Evolutionary conservation across 345 rosid genomes (phyloP), one percentile per base, ranked within the genome.

Genomic region (Brassica incana): DNA sequence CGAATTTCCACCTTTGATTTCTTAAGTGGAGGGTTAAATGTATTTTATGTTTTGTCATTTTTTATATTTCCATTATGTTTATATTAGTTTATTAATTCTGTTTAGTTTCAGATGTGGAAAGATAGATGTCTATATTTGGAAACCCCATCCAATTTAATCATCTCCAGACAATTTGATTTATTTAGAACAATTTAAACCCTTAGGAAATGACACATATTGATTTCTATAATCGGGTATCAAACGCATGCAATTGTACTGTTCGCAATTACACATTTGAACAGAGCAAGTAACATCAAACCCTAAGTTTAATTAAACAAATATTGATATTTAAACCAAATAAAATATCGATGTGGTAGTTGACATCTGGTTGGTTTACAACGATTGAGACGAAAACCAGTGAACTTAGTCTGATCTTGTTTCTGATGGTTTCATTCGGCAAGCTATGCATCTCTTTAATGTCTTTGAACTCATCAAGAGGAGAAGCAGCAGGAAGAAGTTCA

Each of bases 381-480:
- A 2, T 27, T 27, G 15, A 25, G 27, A 29, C 11, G 8, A 52
- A 20, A 20, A 54, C 1, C 85, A 74, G 60, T 74, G 56, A 78
- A 72, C 33, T 27, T 65, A 48, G 76, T 79, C 66, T 82, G 79
- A 4, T 65, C 77, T 72, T 79, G 27, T 20, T 20, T 20, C 35
- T 67, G 56, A 20, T 20, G 23, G 74, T 85, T 64, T 23, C 76
- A 54, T 72, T 73, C 1, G 84, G 61, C 73, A 86, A 66, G 66
- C 83, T 85, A 38, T 65, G 78, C 35, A 89, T 66, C 77, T 87
- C 98, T 82, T 81, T 85, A 69, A 89, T 88, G 85, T 91, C 97
- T 78, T 90, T 86, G 83, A 85, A 83, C 50, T 86, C 88, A 71
- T 81, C 89, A 79, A 48, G 30, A 64, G 65, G 68, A 16, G 76